These are phyloP conservation scores for Lodderomyces oxycetoniae DNA, from an alignment of 1,139 yeast genomes.

Conservation along the genomic window DNA sequence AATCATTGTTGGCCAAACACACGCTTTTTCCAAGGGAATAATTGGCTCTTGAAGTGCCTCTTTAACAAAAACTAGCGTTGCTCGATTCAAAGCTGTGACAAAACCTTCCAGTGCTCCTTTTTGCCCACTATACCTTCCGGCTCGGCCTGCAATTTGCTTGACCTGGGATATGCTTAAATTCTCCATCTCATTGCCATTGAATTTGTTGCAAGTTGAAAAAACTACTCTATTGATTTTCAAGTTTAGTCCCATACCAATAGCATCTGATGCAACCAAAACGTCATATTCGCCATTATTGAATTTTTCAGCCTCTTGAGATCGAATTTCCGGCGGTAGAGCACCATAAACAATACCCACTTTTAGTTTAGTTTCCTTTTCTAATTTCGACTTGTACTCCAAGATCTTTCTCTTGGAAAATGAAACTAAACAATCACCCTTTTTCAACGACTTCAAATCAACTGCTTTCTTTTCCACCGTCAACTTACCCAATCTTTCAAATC, in stretches of 20 bases:
- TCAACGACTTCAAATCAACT: slow-evolving; percentile 30
- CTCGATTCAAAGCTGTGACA: slow-evolving; percentile 49
- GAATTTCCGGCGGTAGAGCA: slow-evolving; percentile 91
- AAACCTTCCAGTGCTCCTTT: slow-evolving; percentile 49
- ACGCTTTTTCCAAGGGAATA: slow-evolving; percentile 47
- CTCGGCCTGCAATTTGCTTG: slow-evolving; percentile 95
- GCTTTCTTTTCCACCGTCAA: slow-evolving; percentile 49
- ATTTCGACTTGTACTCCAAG: slow-evolving; percentile 56
- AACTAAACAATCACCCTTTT: slow-evolving; percentile 83
- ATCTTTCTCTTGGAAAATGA: slow-evolving; percentile 77
- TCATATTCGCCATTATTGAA: slow-evolving; percentile 77
- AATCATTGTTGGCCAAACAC: slow-evolving; percentile 66
- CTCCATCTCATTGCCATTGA: slow-evolving; percentile 54
- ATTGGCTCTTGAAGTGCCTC: slow-evolving; percentile 45
- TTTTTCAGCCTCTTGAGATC: slow-evolving; percentile 74
- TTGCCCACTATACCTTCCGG: slow-evolving; percentile 64
- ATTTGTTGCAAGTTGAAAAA: slow-evolving; percentile 65
- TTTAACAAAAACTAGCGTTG: slow-evolving; percentile 41
- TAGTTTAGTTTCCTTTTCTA: slow-evolving; percentile 56
- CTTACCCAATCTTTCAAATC: slow-evolving; percentile 72
- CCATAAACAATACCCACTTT: slow-evolving; percentile 93
- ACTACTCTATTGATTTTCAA: slow-evolving; percentile 76
- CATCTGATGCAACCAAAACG: slow-evolving; percentile 88
- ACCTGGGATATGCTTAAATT: slow-evolving; percentile 58
- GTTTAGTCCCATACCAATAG: slow-evolving; percentile 96